Evolutionary conservation across 2,329 filamentous ascomycete species (phyloP).

Genomic region (Volutella citrinella): DNA sequence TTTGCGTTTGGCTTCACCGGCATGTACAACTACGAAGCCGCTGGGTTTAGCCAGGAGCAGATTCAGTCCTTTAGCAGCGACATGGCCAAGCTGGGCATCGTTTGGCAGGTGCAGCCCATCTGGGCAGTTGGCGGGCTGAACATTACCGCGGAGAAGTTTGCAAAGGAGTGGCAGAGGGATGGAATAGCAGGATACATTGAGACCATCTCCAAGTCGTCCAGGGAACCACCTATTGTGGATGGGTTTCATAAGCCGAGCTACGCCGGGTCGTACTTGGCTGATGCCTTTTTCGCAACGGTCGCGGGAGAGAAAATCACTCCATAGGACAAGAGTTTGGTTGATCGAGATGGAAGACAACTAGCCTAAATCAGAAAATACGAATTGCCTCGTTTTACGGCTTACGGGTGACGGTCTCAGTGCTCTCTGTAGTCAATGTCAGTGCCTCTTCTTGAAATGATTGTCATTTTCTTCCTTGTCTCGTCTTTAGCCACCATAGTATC

Average conservation of each 20-base stretch:
- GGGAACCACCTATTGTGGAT: constrained; percentile 25
- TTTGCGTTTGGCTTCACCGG: constrained; percentile 39
- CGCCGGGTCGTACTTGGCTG: constrained; percentile 32
- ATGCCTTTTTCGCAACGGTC: constrained; percentile 32
- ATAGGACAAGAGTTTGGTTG: too few species aligned
- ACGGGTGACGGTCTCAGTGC: too few species aligned
- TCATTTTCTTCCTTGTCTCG: too few species aligned
- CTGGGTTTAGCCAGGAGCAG: constrained; percentile 29
- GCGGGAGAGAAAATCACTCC: constrained; percentile 27
- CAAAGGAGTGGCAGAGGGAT: constrained; percentile 30
- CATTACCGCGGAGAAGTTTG: constrained; percentile 30
- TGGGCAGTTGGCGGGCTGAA: constrained; percentile 33
- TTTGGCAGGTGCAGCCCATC: constrained; percentile 41
- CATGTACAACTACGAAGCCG: constrained; percentile 31
- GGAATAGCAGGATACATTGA: constrained; percentile 31
- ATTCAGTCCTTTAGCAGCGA: constrained; percentile 28
- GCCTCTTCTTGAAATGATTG: too few species aligned
- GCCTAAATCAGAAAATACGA: too few species aligned
- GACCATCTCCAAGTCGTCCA: constrained; percentile 17
- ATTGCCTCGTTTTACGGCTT: too few species aligned
- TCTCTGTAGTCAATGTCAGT: too few species aligned
- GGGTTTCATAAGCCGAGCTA: constrained; percentile 34
- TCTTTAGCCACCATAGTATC: too few species aligned
- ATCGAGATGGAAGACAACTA: too few species aligned
- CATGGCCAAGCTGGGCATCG: constrained; percentile 35